Evolutionary conservation across 2,329 filamentous ascomycete genomes (phyloP), one percentile per base, ranked within the genome.

Genomic region (Microdochium bolleyi): DNA sequence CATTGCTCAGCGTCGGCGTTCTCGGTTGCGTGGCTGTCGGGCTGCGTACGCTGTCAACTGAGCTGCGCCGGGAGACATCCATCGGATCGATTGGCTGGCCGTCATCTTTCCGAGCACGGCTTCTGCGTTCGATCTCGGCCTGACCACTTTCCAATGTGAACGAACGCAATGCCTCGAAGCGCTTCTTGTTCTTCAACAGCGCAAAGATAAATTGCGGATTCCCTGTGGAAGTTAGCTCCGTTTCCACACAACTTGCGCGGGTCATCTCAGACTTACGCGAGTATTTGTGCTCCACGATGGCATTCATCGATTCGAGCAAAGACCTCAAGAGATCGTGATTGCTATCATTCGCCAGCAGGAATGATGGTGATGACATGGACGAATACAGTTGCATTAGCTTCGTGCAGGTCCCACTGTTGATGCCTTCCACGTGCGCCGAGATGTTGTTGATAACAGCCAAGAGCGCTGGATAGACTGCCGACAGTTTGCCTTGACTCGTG

Each of bases 371-470:
- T 9, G 92, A 95, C 88, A 97, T 95, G 32, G 89, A 94, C 3
- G 84, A 83, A 66, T 95, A 95, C 1, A 97, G 75, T 61, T 96
- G 91, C 59, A 97, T 76, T 27, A 97, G 73, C 66, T 91, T 95
- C 2, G 86, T 84, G 64, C 89, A 88, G 16, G 90, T 85, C 2
- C 84, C 79, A 3, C 83, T 75, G 50, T 87, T 89, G 11, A 97
- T 73, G 22, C 87, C 82, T 62, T 94, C 84, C 3, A 94, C 75
- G 64, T 95, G 89, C 16, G 94, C 87, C 11, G 92, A 85, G 57
- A 96, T 85, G 63, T 99, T 99, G 68, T 94, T 94, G 62, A 99
- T 87, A 48, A 97, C 89, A 0, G 92, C 91, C 48, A 99, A 73
- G 3, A 99, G 76, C 1, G 94, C 91, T 16, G 92, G 92, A 64